phyloP scores from a whole-genome alignment of 495 filamentous ascomycete species.

The Staphylotrichum tortipilum region DNA sequence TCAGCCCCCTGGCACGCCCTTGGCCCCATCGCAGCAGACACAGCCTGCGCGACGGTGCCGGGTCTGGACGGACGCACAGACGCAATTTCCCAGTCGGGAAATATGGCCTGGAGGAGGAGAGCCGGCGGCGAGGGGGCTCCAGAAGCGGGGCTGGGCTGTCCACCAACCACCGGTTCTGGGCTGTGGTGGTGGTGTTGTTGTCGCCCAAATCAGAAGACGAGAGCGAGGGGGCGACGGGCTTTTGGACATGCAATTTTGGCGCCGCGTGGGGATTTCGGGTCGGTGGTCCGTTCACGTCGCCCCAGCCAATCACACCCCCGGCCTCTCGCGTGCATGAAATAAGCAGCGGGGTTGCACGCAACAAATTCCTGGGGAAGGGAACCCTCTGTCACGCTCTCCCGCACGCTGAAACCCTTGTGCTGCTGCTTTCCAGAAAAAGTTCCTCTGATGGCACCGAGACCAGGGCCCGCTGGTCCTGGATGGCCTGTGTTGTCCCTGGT shows the following conservation, averaged over 20 bases:
- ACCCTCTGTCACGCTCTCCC: background rate
- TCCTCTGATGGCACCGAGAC: constrained; percentile 4
- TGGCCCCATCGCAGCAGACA: too few relatives aligned
- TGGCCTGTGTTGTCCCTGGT: background rate
- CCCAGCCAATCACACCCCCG: background rate
- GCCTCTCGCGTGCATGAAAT: background rate
- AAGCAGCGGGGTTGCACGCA: background rate
- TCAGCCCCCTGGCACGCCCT: too few relatives aligned
- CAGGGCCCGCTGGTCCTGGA: background rate
- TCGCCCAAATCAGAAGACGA: background rate
- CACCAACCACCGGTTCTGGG: too few relatives aligned
- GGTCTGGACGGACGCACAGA: background rate
- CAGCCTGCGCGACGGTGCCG: too few relatives aligned
- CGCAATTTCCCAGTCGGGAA: constrained; percentile 1
- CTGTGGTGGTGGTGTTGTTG: too few relatives aligned
- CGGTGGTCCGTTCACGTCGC: background rate
- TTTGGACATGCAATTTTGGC: background rate
- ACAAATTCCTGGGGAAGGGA: constrained; percentile 5
- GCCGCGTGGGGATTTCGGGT: constrained; percentile 4
- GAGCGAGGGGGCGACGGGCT: background rate
- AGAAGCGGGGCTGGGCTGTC: too few relatives aligned
- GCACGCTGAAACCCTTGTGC: background rate
- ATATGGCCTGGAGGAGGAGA: too few relatives aligned
- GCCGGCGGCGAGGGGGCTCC: too few relatives aligned
- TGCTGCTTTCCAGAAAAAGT: constrained; percentile 9